Percentiles rank a stretch among this genome's conserved stretches.
phyloP scores from a whole-genome alignment of 2,329 filamentous ascomycete genomes.

The Helicocarpus griseus region DNA sequence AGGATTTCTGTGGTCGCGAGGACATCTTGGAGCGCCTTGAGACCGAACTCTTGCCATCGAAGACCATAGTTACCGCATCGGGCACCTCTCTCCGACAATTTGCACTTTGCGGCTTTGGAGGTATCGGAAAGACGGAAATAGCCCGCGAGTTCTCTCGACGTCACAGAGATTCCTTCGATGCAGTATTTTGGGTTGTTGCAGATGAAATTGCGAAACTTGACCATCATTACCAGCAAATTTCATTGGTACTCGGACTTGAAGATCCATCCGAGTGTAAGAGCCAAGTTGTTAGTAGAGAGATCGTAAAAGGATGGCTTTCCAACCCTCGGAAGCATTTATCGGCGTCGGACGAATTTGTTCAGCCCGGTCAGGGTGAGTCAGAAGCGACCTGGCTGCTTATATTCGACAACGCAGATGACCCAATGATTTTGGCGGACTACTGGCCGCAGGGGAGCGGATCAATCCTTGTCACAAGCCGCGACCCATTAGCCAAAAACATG shows the following conservation, averaged over 20 bases:
- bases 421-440: slow-evolving; percentile 16
- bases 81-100: slow-evolving; percentile 13
- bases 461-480: slow-evolving; percentile 19
- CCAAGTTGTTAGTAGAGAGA: slow-evolving; percentile 16
- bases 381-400: slow-evolving; percentile 17
- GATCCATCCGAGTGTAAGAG: slow-evolving; percentile 16
- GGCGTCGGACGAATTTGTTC: slow-evolving; percentile 3
- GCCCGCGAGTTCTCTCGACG: slow-evolving; percentile 18
- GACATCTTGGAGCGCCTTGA: slow-evolving; percentile 16
- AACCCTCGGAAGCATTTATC: slow-evolving; percentile 8
- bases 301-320: slow-evolving; percentile 19
- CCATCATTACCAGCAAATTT: slow-evolving; percentile 16
- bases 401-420: slow-evolving; percentile 19
- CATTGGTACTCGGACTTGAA: slow-evolving; percentile 18
- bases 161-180: slow-evolving; percentile 19
- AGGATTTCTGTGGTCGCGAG: slow-evolving; percentile 16
- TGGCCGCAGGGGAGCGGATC: slow-evolving; percentile 17
- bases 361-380: slow-evolving; percentile 4
- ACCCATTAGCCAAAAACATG: slow-evolving; percentile 15
- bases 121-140: slow-evolving; percentile 22
- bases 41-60: slow-evolving; percentile 14
- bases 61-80: slow-evolving; percentile 10
- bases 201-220: slow-evolving; percentile 20
- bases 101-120: slow-evolving; percentile 17
- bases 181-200: slow-evolving; percentile 23